These are phyloP conservation scores for Polyporus tsugae DNA, from an alignment of 1,284 basidiomycete species.

Conservation along the genomic window DNA sequence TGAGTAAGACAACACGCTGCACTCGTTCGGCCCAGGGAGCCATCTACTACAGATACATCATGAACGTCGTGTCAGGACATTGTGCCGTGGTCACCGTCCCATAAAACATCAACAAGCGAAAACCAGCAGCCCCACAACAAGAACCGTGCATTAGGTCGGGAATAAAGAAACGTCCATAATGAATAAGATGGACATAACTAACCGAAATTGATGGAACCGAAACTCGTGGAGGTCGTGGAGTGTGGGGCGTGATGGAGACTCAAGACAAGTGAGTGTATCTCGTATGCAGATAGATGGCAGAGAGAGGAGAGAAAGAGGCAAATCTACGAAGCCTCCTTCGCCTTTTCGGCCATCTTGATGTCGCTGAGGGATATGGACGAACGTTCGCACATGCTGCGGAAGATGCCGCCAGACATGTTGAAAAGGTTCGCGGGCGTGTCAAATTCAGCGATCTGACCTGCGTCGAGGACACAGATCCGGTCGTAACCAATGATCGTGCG, in stretches of 20 bases:
- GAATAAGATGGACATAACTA: background rate
- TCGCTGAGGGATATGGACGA: slow-evolving; percentile 75
- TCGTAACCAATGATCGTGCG: slow-evolving; percentile 82
- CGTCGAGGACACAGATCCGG: slow-evolving; percentile 79
- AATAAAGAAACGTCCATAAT: background rate
- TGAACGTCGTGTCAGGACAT: background rate
- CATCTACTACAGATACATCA: background rate
- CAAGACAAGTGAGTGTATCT: background rate
- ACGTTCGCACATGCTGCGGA: slow-evolving; percentile 78
- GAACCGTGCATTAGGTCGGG: background rate
- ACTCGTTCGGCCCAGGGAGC: background rate
- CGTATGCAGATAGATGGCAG: background rate
- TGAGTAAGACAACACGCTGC: background rate
- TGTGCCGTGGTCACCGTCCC: background rate
- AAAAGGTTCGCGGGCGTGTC: slow-evolving; percentile 79
- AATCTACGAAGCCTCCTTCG: slow-evolving; percentile 25
- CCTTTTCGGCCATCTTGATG: slow-evolving; percentile 54
- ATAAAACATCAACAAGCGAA: background rate
- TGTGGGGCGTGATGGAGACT: background rate
- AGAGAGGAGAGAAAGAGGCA: background rate
- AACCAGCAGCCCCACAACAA: background rate
- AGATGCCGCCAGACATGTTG: slow-evolving; percentile 62
- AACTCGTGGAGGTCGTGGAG: background rate
- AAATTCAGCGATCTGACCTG: slow-evolving; percentile 72
- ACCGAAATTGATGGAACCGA: background rate